Evolutionary conservation across 768 basidiomycete species (phyloP), one percentile per base, ranked within the genome.

Genomic region (Boletus rubroflammeus): DNA sequence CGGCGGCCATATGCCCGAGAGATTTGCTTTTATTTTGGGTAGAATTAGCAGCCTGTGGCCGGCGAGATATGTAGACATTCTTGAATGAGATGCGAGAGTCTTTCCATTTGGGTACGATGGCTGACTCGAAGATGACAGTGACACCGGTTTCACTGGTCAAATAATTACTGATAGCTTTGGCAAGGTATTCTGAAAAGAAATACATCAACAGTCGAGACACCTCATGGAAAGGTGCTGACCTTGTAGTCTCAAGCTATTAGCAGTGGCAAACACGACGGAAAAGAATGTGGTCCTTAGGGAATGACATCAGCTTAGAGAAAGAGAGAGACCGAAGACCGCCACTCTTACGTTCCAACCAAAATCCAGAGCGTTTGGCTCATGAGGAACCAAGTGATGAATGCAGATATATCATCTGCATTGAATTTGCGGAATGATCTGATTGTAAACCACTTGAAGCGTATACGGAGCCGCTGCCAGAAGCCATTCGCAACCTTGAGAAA

Each of bases 291-390:
- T 98, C 19, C 93, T 89, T 47, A 7, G 39, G 19, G 29, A 23
- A 25, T 25, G 42, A 46, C 19, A 32, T 65, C 19, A 63, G 54
- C n/a, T 6, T 23, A 15, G n/a, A 19, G n/a, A n/a, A n/a, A n/a
- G n/a, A n/a, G n/a, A n/a, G n/a, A n/a, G n/a, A n/a, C n/a, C n/a
- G n/a, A n/a, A n/a, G 35, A 31, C 9, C 0, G 4, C 6, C 1
- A 0, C 6, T 38, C 69, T 58, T 49, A 72, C 69, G 69, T 98
- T 72, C 94, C 94, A 46, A 99, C 79, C 47, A 98, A 73, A 57
- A 99, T 89, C 96, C 97, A 98, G 3, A 96, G 72, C 2, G 93
- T 91, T 64, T 98, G 94, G 65, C 95, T 95, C 78, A 98, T 86
- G 47, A 99, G 74, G 60, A 97, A 93, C 90, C 93, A 95, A 49